phyloP scores from a whole-genome alignment of 1,284 basidiomycete species.

The Ustilago sp. region DNA sequence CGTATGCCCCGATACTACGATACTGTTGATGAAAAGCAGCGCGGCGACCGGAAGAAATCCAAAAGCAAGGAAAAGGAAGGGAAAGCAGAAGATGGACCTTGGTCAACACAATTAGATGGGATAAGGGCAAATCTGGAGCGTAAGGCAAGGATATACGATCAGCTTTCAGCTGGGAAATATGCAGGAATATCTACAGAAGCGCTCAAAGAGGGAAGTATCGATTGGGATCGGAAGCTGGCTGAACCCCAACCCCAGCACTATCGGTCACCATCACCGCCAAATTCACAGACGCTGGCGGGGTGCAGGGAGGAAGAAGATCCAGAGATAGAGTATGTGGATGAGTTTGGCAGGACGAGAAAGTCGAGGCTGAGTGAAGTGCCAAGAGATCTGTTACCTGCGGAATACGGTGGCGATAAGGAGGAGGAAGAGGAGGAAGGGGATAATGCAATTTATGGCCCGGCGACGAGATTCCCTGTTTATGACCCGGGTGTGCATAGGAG shows the following conservation, averaged over 20 bases:
- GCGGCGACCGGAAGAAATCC: background rate
- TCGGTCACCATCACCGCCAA: conserved; percentile 30
- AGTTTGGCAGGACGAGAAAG: conserved; percentile 81
- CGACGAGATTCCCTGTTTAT: conserved; percentile 82
- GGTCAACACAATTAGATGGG: conserved; percentile 72
- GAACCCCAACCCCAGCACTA: conserved; percentile 24
- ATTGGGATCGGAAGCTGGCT: conserved; percentile 75
- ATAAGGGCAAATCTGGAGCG: conserved; percentile 77
- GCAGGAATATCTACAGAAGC: conserved; percentile 75
- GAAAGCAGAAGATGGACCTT: background rate
- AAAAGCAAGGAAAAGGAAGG: background rate
- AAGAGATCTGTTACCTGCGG: conserved; percentile 73
- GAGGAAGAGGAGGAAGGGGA: conserved; percentile 10
- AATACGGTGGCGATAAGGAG: conserved; percentile 63
- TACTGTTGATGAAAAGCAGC: background rate
- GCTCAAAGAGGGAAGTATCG: conserved; percentile 81
- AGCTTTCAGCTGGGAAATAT: conserved; percentile 81
- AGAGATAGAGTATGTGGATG: conserved; percentile 84
- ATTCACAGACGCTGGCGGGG: background rate
- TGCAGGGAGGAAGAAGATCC: conserved; percentile 74
- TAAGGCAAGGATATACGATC: conserved; percentile 85
- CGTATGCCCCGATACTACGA: background rate
- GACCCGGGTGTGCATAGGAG: conserved; percentile 71
- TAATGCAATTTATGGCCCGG: conserved; percentile 55
- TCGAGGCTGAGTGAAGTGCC: conserved; percentile 82